phyloP scores from a whole-genome alignment of 148 eudicot species.

The Rhododendron mucronatum region DNA sequence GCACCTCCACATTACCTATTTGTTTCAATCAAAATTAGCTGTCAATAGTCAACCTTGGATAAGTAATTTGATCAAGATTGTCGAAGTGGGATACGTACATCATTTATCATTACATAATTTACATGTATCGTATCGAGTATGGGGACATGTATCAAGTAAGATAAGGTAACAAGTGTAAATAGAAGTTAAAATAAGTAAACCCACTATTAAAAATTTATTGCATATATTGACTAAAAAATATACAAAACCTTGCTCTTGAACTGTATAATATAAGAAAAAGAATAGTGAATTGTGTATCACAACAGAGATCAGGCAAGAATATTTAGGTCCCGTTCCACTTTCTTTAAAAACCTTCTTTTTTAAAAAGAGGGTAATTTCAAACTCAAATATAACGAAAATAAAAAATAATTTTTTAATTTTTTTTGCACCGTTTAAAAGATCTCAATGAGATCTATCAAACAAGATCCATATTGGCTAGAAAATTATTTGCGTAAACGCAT shows the following conservation, averaged over 20 bases:
- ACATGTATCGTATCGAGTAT: background rate
- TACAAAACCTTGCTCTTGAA: background rate
- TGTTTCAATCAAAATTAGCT: background rate
- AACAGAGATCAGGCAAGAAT: background rate
- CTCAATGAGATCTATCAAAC: too few species aligned
- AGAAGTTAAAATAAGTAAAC: background rate
- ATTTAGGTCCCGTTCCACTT: too few species aligned
- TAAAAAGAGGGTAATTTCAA: too few species aligned
- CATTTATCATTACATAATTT: background rate
- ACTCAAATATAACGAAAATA: too few species aligned
- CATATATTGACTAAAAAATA: background rate
- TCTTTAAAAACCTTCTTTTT: too few species aligned
- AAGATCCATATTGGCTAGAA: too few species aligned
- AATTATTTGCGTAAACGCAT: too few species aligned
- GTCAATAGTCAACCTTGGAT: background rate
- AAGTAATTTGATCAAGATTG: background rate
- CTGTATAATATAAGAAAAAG: background rate
- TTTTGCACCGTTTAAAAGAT: too few species aligned
- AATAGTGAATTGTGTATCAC: background rate
- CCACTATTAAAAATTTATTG: background rate
- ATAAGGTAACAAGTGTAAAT: background rate
- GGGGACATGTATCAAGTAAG: background rate
- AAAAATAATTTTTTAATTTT: too few species aligned
- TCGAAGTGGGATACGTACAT: background rate
- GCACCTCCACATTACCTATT: slow-evolving; percentile 62